Percentiles rank a stretch among this genome's conserved stretches.
These are phyloP conservation scores for Thelonectria olida DNA, from an alignment of 2,329 filamentous ascomycete genomes.

Conservation along the genomic window DNA sequence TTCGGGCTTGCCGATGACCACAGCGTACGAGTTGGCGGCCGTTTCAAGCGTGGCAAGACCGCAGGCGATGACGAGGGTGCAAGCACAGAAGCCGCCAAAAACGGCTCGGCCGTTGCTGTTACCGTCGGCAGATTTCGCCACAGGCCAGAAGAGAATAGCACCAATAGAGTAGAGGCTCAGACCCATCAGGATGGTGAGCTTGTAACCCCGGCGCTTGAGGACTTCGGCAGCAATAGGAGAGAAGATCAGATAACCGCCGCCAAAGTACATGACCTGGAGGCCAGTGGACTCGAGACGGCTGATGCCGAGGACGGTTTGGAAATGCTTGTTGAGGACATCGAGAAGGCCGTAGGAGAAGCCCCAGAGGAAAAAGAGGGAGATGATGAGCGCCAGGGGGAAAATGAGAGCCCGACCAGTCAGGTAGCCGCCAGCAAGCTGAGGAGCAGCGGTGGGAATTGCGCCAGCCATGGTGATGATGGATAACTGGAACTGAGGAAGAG, in stretches of 20 bases:
- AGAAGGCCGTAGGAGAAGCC: slow-evolving; percentile 57
- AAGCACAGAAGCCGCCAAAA: slow-evolving; percentile 79
- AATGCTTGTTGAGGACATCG: slow-evolving; percentile 60
- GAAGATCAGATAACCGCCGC: slow-evolving; percentile 56
- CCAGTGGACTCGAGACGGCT: slow-evolving; percentile 55
- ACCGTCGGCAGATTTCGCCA: slow-evolving; percentile 58
- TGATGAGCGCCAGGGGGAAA: slow-evolving; percentile 69
- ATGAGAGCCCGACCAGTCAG: slow-evolving; percentile 48
- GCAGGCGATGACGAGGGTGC: slow-evolving; percentile 77
- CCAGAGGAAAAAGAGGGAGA: slow-evolving; percentile 58
- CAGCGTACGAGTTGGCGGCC: slow-evolving; percentile 72
- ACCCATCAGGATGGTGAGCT: slow-evolving; percentile 73
- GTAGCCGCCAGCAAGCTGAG: slow-evolving; percentile 36
- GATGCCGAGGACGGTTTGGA: slow-evolving; percentile 56
- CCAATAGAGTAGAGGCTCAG: slow-evolving; percentile 72
- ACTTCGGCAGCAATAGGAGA: slow-evolving; percentile 65
- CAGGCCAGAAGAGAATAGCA: slow-evolving; percentile 63
- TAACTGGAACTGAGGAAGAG: not conserved
- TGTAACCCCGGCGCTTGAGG: slow-evolving; percentile 71
- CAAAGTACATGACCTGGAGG: slow-evolving; percentile 62
- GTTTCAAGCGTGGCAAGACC: slow-evolving; percentile 80
- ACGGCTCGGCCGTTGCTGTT: slow-evolving; percentile 33
- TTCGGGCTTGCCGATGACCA: slow-evolving; percentile 61
- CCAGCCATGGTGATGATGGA: slow-evolving; percentile 31
- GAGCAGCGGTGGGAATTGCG: slow-evolving; percentile 33